Percentiles rank a stretch among this genome's conserved stretches.
These are phyloP conservation scores for Suillus subaureus DNA, from an alignment of 768 basidiomycete species.

Conservation along the genomic window DNA sequence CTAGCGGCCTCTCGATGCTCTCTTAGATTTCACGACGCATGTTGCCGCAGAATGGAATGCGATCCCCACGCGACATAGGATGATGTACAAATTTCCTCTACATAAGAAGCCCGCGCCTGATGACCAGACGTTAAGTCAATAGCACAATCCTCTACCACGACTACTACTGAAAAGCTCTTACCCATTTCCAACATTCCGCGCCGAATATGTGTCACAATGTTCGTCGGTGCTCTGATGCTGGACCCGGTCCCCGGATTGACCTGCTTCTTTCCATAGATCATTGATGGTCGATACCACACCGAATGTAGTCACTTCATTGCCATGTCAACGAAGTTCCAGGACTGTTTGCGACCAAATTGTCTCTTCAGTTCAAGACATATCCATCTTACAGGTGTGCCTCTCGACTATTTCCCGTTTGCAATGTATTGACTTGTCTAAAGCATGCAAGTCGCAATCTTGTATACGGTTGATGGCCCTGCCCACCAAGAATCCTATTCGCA, in stretches of 20 bases:
- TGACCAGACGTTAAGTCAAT: neutral
- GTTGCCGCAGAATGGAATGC: slow-evolving; percentile 36
- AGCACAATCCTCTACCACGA: neutral
- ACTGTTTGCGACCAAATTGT: slow-evolving; percentile 65
- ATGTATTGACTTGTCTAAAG: slow-evolving; percentile 29
- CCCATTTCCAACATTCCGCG: slow-evolving; percentile 19
- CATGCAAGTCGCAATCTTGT: slow-evolving; percentile 59
- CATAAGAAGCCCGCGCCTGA: slow-evolving; percentile 26
- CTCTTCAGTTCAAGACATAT: slow-evolving; percentile 69
- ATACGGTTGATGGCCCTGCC: slow-evolving; percentile 68
- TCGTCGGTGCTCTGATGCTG: slow-evolving; percentile 27
- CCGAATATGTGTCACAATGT: slow-evolving; percentile 74
- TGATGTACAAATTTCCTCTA: slow-evolving; percentile 30
- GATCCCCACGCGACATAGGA: slow-evolving; percentile 40
- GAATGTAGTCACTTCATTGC: slow-evolving; percentile 71
- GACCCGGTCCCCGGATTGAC: slow-evolving; percentile 9
- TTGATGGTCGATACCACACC: slow-evolving; percentile 75
- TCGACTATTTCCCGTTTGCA: neutral
- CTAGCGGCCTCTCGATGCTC: slow-evolving; percentile 9
- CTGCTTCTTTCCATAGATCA: slow-evolving; percentile 47
- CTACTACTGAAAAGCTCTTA: neutral
- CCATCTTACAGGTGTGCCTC: slow-evolving; percentile 51
- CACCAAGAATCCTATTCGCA: slow-evolving; percentile 69
- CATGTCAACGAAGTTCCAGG: slow-evolving; percentile 69
- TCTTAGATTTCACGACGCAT: slow-evolving; percentile 20